Evolutionary conservation across 208 protist genomes (phyloP), one percentile per base, ranked within the genome.

Genomic region (Leptomonas seymouri): DNA sequence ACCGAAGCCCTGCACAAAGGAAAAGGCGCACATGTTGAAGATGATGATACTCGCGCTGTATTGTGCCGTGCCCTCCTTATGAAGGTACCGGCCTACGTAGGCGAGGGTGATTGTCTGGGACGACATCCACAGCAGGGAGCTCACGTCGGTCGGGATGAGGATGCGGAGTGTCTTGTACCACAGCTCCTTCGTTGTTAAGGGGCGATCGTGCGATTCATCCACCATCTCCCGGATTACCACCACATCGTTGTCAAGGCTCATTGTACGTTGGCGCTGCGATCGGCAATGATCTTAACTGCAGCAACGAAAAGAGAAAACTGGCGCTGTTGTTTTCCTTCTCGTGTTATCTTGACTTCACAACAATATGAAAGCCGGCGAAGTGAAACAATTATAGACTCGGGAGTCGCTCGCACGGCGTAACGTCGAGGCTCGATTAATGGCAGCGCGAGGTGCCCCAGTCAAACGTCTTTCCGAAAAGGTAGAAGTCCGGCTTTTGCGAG

Each of bases 11-110:
- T 74, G 76, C 25, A 85, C 64, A 53, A 94, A 71, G 45, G 81
- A 89, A 61, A 90, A 86, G 23, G 80, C 85, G 21, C 66, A 76
- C 48, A 88, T 75, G 74, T 94, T 89, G 74, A 91, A 89, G n/a
- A 91, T 64, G 53, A 85, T 66, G 67, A 94, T 67, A 21, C 70
- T 80, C 25, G 81, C 80, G 45, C 76, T 84, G 85, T 89, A 90
- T 67, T 89, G 81, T 21, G 82, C 78, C 27, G 80, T 74, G 18
- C 60, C 82, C 5, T 59, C 46, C 34, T 51, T 66, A 11, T 78
- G 68, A 27, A 85, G 82, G 62, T 74, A 58, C 34, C 71, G 62
- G 25, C 81, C 79, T 3, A 93, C 84, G 78, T 80, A 90, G 11
- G 64, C 62, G 36, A 90, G 68, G 1, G 84, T 90, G 31, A 93